Evolutionary conservation across 306 rosid species (phyloP).

Genomic region (Betula pendula): DNA sequence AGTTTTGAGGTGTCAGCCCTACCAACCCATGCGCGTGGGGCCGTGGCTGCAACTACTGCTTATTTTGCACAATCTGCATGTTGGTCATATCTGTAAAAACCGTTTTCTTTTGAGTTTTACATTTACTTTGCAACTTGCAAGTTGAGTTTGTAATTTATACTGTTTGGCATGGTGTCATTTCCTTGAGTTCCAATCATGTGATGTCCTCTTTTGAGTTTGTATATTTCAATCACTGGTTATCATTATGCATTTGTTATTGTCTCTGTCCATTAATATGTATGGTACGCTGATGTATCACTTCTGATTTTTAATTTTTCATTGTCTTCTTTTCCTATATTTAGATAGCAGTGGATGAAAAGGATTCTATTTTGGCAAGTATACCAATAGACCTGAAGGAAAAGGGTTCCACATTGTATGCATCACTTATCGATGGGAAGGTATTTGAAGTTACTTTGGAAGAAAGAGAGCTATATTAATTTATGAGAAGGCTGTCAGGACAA

Average conservation of each 20-base stretch:
- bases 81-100: neutral
- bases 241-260: neutral
- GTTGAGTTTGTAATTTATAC: neutral
- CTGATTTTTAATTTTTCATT: slow-evolving; percentile 3
- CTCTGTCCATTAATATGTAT: slow-evolving; percentile 1
- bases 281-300: slow-evolving; percentile 7
- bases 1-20: too few relatives aligned
- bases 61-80: neutral
- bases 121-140: neutral
- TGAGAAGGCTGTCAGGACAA: slow-evolving; percentile 12
- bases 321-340: slow-evolving; percentile 30
- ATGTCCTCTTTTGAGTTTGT: neutral
- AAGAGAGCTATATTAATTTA: neutral
- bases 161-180: slow-evolving; percentile 19
- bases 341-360: slow-evolving; percentile 78
- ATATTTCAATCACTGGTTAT: neutral
- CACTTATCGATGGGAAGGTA: slow-evolving; percentile 84
- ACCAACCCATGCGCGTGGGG: neutral
- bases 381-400: slow-evolving; percentile 69
- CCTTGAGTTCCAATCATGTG: slow-evolving; percentile 11
- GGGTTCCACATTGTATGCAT: slow-evolving; percentile 60
- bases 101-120: neutral
- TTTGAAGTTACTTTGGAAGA: slow-evolving; percentile 23
- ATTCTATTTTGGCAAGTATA: slow-evolving; percentile 68
- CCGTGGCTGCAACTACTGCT: neutral